Percentiles rank a stretch among this genome's conserved stretches.
Evolutionary conservation across 2,329 filamentous ascomycete species (phyloP).

Genomic region (Macrophomina phaseolina): DNA sequence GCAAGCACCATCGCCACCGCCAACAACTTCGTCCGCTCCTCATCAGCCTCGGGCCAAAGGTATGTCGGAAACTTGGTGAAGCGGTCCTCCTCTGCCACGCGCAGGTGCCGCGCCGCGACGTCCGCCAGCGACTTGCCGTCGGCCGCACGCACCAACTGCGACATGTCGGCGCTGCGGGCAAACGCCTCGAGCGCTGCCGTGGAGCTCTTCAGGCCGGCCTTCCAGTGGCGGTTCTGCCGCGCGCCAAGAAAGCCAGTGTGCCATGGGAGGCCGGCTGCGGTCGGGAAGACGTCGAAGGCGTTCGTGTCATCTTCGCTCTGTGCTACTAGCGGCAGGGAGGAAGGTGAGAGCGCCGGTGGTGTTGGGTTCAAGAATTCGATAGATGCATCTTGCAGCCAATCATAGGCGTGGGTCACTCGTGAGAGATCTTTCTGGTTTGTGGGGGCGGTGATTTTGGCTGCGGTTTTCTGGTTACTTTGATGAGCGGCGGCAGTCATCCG

Average conservation of each 20-base stretch:
- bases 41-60: not conserved
- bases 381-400: not conserved
- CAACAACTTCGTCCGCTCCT: not conserved
- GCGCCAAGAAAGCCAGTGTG: not conserved
- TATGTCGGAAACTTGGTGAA: not conserved
- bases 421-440: not conserved
- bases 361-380: not conserved
- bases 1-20: not conserved
- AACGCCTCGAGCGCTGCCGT: not conserved
- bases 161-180: not conserved
- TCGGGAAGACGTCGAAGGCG: not conserved
- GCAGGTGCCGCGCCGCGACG: not conserved
- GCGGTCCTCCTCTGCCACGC: not conserved
- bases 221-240: not conserved
- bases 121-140: conserved; percentile 1
- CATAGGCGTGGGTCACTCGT: not conserved
- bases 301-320: not conserved
- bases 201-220: not conserved
- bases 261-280: not conserved
- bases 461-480: not conserved
- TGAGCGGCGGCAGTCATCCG: too few relatives aligned
- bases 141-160: not conserved
- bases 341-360: not conserved
- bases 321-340: not conserved
- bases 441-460: not conserved